Base-by-base conservation (phyloP, 1,284 basidiomycete species). In the Heterobasidion irregulare region DNA sequence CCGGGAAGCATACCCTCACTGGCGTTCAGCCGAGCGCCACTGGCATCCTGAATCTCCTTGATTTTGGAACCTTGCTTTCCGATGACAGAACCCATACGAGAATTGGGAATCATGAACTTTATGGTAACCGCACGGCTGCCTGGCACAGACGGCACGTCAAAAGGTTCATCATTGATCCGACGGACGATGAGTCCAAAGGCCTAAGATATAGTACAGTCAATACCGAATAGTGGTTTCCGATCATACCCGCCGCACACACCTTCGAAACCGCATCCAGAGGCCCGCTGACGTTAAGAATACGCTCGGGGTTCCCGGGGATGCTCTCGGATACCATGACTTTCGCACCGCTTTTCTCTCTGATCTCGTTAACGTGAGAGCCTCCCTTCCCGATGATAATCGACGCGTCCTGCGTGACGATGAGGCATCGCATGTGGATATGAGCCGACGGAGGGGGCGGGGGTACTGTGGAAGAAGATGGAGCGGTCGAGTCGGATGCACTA, bases 71-170 rank as follows among this genome's bases (percentile, higher is more conserved):
- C 97, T 61, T 89, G 90, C 71, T 97, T 98, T 59, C 97, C 97
- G 65, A 99, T 99, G 58, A 99, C 94, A 38, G 94, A 97, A 41
- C 97, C 97, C 97, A 99, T 99, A 58, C 96, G 89, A 15, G 94
- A 96, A 74, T 99, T 98, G 62, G 97, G 97, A 53, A 99, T 96
- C 85, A 99, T 98, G 70, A 97, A 98, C 72, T 98, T 97, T 78
- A 99, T 98, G 32, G 97, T 99, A 55, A 98, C 96, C 26, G 97
- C 95, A 57, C 96, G 85, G 65, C 94, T 97, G 55, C 97, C 97
- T 47, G 97, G 97, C 6, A 99, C 90, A 33, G 97, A 99, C 9
- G 97, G 92, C 54, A 93, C 88, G 67, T 98, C 96, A 69, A 96
- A 98, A 0, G 97, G 96, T 70, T 99, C 97, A 69, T 99, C 97